Evolutionary conservation across 2,329 filamentous ascomycete genomes (phyloP).

Genomic region (Talaromyces sp.): DNA sequence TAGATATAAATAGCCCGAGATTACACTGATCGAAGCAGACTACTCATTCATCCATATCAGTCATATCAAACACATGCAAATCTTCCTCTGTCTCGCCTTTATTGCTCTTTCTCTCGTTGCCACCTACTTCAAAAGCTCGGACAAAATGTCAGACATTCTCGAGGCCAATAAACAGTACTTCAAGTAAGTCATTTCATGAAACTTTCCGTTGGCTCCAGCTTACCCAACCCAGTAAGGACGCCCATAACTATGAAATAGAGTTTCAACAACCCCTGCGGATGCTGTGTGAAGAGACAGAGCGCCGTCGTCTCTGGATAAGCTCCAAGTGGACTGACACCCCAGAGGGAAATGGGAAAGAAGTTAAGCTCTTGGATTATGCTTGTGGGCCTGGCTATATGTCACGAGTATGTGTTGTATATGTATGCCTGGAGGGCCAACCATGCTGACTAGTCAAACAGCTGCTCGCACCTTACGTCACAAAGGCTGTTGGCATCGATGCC

Average conservation of each 20-base stretch:
- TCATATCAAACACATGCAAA: background rate
- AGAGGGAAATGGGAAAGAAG: slow-evolving; percentile 20
- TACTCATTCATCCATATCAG: background rate
- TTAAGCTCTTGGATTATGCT: slow-evolving; percentile 67
- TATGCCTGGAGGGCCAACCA: background rate
- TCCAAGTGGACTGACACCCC: slow-evolving; percentile 46
- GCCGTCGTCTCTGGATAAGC: slow-evolving; percentile 57
- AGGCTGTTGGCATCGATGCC: slow-evolving; percentile 64
- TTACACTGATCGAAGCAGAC: background rate
- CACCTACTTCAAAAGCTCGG: background rate
- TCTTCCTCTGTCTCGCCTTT: background rate
- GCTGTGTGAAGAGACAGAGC: slow-evolving; percentile 52
- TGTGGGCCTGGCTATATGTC: slow-evolving; percentile 67
- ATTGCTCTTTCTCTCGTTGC: background rate
- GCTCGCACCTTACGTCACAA: slow-evolving; percentile 57
- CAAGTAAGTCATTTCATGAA: slow-evolving; percentile 27
- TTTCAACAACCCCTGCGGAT: slow-evolving; percentile 50
- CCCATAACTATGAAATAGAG: slow-evolving; percentile 53
- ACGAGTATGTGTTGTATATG: slow-evolving; percentile 42
- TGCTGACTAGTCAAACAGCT: slow-evolving; percentile 37
- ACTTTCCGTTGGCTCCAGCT: background rate
- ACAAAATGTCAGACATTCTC: slow-evolving; percentile 28
- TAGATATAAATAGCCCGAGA: background rate
- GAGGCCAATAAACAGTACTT: slow-evolving; percentile 36
- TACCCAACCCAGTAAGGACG: slow-evolving; percentile 40